Evolutionary conservation across 805 yeast species (phyloP), one percentile per base, ranked within the genome.

Genomic region (Yarrowia hollandica): DNA sequence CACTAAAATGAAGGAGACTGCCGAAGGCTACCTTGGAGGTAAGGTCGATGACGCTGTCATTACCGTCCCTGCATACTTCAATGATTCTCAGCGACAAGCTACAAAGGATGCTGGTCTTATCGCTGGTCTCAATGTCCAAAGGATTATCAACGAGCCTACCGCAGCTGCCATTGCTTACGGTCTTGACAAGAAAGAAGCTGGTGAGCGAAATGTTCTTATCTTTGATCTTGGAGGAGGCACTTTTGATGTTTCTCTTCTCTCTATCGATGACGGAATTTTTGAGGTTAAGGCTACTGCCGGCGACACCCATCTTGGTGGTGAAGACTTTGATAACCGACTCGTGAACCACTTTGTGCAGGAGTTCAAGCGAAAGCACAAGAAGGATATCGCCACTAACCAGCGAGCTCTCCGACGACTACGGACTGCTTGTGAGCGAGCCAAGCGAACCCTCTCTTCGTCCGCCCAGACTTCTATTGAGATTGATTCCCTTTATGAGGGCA

Each of bases 161-260:
- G 97, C 97, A 65, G 97, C 97, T 71, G 97, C 97, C 69, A 89
- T 90, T 80, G 97, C 97, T 74, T 91, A 91, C 83, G 97, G 97
- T 83, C 83, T 91, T 69, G 78, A 75, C 70, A 74, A 74, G 73
- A 71, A 73, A 74, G 80, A 86, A 65, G 84, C 82, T 63, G 82
- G 82, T 66, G 96, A 90, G 79, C 85, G 86, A 76, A 89, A 90
- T 76, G 92, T 90, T 64, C 80, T 90, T 72, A 88, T 90, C 75
- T 90, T 90, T 9, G 38, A 34, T 34, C 38, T 34, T 16, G 38
- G 38, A 18, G 38, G 38, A 34, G 38, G 38, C 16, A 90, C 97
- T 74, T 90, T 90, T 80, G 97, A 90, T 88, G 97, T 90, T 60
- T 90, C 97, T 55, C 81, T 90, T 65, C 82, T 90, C 74, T 84